Evolutionary conservation across 345 rosid species (phyloP).

Genomic region (Anacardium occidentale): DNA sequence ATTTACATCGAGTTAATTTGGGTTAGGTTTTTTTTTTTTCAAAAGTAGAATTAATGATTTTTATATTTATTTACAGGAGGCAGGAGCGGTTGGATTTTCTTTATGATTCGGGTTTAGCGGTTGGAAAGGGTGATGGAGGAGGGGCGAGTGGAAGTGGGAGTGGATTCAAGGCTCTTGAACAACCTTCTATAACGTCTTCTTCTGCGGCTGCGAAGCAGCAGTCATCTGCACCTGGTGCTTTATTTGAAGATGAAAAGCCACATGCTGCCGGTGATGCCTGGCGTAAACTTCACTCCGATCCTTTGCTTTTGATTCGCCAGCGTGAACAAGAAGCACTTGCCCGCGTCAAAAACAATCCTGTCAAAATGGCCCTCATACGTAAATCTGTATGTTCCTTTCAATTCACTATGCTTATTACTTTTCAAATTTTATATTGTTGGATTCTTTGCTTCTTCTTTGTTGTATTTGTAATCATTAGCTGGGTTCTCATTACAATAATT

Average conservation of each 20-base stretch:
- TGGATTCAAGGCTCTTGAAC: conserved; percentile 73
- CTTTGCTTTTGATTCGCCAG: conserved; percentile 86
- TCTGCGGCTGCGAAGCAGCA: conserved; percentile 32
- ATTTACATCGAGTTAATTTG: neutral
- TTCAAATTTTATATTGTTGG: neutral
- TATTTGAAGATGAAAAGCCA: conserved; percentile 92
- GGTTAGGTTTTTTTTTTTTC: conserved; percentile 15
- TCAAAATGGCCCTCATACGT: conserved; percentile 79
- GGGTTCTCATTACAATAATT: too few relatives aligned
- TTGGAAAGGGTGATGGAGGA: conserved; percentile 61
- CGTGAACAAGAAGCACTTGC: conserved; percentile 95
- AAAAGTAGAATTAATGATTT: too few relatives aligned
- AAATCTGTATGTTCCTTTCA: conserved; percentile 60
- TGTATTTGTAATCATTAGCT: conserved; percentile 12
- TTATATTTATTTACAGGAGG: conserved; percentile 41
- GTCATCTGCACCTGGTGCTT: conserved; percentile 65
- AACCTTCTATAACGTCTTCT: conserved; percentile 30
- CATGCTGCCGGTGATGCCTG: conserved; percentile 79
- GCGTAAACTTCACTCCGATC: conserved; percentile 95
- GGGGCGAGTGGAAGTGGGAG: conserved; percentile 18
- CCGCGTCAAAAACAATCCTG: conserved; percentile 90
- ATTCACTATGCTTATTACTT: neutral
- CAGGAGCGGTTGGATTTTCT: conserved; percentile 96
- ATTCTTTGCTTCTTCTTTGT: neutral
- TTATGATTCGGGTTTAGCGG: conserved; percentile 89